Evolutionary conservation across 2,329 filamentous ascomycete genomes (phyloP).

Genomic region (Xylariaceae sp.): DNA sequence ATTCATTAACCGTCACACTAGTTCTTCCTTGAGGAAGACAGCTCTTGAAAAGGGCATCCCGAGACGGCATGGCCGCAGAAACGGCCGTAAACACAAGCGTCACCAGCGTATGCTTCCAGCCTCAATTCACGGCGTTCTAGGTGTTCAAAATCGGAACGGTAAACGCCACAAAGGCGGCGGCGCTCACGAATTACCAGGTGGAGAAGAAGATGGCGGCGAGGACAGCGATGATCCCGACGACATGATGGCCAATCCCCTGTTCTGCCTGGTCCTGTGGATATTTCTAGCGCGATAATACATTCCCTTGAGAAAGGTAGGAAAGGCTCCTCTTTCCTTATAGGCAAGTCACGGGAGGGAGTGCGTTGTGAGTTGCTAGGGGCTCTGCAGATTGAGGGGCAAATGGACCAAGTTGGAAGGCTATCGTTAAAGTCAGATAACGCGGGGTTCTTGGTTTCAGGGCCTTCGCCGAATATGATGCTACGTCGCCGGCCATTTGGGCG

Average conservation of each 20-base stretch:
- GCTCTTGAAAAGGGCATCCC: slow-evolving; percentile 58
- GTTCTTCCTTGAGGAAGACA: slow-evolving; percentile 90
- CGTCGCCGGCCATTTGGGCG: background rate
- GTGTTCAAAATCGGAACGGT: slow-evolving; percentile 42
- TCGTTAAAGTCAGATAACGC: slow-evolving; percentile 10
- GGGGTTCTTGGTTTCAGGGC: background rate
- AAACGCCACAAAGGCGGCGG: slow-evolving; percentile 22
- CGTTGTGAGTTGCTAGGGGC: slow-evolving; percentile 1
- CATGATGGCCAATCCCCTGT: slow-evolving; percentile 61
- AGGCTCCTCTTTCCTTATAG: background rate
- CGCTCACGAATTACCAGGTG: slow-evolving; percentile 22
- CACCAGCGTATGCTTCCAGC: slow-evolving; percentile 36
- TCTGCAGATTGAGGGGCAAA: slow-evolving; percentile 29
- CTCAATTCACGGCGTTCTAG: slow-evolving; percentile 46
- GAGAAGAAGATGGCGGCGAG: slow-evolving; percentile 54
- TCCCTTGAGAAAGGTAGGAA: background rate
- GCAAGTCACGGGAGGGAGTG: background rate
- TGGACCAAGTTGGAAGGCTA: slow-evolving; percentile 30
- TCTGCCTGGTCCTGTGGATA: slow-evolving; percentile 54
- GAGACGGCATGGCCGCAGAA: slow-evolving; percentile 36
- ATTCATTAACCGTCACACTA: slow-evolving; percentile 31
- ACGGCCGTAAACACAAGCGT: slow-evolving; percentile 24
- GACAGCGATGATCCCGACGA: slow-evolving; percentile 63
- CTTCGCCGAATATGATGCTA: background rate
- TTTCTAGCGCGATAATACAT: background rate